Base-by-base conservation (phyloP, 805 yeast genomes). In the Candida coquimbonensis region DNA sequence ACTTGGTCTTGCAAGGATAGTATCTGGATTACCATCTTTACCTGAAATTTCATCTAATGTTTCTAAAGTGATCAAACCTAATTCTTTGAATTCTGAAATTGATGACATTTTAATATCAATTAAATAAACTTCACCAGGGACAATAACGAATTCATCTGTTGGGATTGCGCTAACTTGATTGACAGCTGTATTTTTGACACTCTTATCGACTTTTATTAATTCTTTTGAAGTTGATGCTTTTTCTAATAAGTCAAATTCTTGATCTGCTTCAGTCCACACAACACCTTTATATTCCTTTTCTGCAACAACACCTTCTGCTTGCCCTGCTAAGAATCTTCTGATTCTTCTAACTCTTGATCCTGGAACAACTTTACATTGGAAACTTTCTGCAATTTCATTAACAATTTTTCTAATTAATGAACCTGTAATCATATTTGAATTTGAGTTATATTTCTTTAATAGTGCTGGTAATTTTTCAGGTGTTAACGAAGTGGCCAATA, bases 271-370 rank as follows among this genome's bases (percentile, higher is more conserved):
- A 44, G 83, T 75, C 95, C 95, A 86, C 26, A 77, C 84, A 45
- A 90, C 95, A 61, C 96, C 96, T 66, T 91, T 90, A 68, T 85
- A 87, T 53, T 87, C 96, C 60, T 81, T 77, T 69, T 91, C 99
- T 35, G 90, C 91, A 52, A 89, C 93, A 45, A 89, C 72, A 62
- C 89, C 93, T 61, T 88, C 95, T 48, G 90, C 83, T 72, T 93
- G 99, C 44, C 99, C 99, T 36, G 96, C 95, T 60, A 93, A 77
- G 59, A 91, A 93, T 61, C 98, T 79, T 71, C 96, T 79, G 47
- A 90, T 75, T 64, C 96, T 78, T 69, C 99, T 83, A 38, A 93
- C 86, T 63, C 87, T 82, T 21, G 96, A 87, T 0, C 96, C 96
- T 29, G 98, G 98, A 34, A 87, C 88, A 45, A 93, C 88, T 47